Base-by-base conservation (phyloP, 2,329 filamentous ascomycete genomes). In the Nothomitra cinnamomea region DNA sequence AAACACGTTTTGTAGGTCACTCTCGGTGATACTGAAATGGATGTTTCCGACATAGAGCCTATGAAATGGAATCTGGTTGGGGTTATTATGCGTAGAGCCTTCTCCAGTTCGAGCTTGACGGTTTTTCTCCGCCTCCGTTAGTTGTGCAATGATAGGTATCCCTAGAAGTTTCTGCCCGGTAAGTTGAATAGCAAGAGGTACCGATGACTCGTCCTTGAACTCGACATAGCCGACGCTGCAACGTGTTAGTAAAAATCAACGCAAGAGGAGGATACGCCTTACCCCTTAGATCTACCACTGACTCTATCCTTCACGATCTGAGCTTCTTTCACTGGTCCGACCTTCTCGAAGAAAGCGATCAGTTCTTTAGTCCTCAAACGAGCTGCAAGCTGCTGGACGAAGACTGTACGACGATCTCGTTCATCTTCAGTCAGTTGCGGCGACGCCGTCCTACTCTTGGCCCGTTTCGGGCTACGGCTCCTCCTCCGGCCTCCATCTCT, bases 101-200 rank as follows among this genome's bases (percentile, higher is more conserved):
- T 92, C 85, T 52, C 85, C 79, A 59, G 79, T 90, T 60, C 90
- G 87, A 59, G 88, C 87, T 74, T 95, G 90, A 62, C 92, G 88
- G 66, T 98, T 98, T 76, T 98, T 98, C 70, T 98, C 94, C 66
- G 92, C 94, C 76, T 98, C 92, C 63, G 92, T 96, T 67, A 95
- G 82, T 71, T 96, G 90, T 54, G 90, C 94, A 64, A 98, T 98
- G 67, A 98, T 94, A 56, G 92, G 92, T 61, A 98, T 95, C 76
- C 88, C 89, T 83, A 95, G 76, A 70, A 98, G 83, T 72, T 92
- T 95, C 74, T 96, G 90, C 71, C 92, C 92, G 69, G 92, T 98
- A 75, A 98, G 88, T 74, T 95, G 86, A 67, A 98, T 85, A 65
- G 94, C 92, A 72, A 85, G 82, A 64, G 83, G 77, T 62, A 98